Base-by-base conservation (phyloP, 78 protist genomes). In the Isochrysis galbana region DNA sequence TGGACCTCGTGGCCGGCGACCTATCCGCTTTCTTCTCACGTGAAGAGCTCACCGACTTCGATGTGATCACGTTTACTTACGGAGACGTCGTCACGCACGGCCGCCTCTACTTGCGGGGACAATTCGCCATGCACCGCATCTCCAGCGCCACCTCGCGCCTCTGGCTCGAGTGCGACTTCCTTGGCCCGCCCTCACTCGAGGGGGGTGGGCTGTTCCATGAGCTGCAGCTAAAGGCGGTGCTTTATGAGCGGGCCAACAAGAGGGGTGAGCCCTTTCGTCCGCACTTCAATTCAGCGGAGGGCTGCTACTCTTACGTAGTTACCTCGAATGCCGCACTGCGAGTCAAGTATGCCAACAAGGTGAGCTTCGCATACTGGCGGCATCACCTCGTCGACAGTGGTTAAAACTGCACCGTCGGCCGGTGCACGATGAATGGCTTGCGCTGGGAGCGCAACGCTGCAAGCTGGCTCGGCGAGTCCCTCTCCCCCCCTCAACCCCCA, bases 71-170 rank as follows among this genome's bases (percentile, higher is more conserved):
- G 23, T 78, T 2, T n/a, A 26, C 86, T 10, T 78, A 41, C 25
- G 86, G 86, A 44, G 86, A 78, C 48, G 4, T 14, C 29, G 61
- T 51, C 61, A 51, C 61, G 61, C 61, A 78, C 48, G 48, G 29
- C 39, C 48, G 86, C 48, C 26, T 78, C 48, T 78, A 78, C 86
- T 0, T 78, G 46, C 86, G 86, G 36, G 86, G 86, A 32, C 86
- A 78, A 36, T 78, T 1, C 36, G n/a, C 86, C 32, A 23, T 41
- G 86, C 86, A 78, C 48, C 22, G n/a, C 34, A 38, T 26, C 86
- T 51, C 61, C 29, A 14, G 29, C 61, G 61, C 61, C 7, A 51
- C 61, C 61, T 51, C 61, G 61, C 61, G 61, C 61, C 61, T 51
- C 61, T 51, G 61, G 61, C 61, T 51, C 29, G 61, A 7, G 7